Base-by-base conservation (phyloP, 495 filamentous ascomycete genomes). In the Sabuloglossum arenarium region DNA sequence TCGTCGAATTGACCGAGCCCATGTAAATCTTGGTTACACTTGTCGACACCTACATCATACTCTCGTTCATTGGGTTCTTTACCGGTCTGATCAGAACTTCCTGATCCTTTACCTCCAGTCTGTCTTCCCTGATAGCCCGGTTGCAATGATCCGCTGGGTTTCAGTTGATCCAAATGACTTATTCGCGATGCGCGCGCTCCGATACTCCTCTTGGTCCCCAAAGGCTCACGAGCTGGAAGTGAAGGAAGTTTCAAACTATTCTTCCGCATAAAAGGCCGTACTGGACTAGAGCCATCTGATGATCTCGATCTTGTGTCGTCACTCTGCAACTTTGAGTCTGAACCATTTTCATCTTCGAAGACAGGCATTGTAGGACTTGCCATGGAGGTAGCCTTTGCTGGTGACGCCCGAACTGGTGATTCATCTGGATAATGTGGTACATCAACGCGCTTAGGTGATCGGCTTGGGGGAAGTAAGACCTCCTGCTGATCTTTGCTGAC, bases 161-260 rank as follows among this genome's bases (percentile, higher is more conserved):
- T 83, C 16, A 71, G 68, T 57, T 80, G 75, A 34, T 94, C 88
- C 34, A 88, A 62, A 60, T 95, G 83, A 61, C 86, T 93, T 1
- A 80, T 86, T 59, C 86, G 73, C 34, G 88, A 89, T 24, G 77
- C 64, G 30, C 85, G 75, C 29, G 77, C 74, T 29, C 84, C 84
- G 31, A 89, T 80, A 67, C 87, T 90, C 67, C 86, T 85, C 57
- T 82, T 83, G 12, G 69, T 78, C 21, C 78, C 79, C 42, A 95
- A 71, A 28, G 89, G 91, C 64, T 96, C 90, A 39, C 91, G 80
- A 8, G 89, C 86, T 53, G 91, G 91, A 3, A 98, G 72, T 2
- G 91, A 85, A 12, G 93, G 84, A 68, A 98, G 96, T 53, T 80
- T 89, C 53, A 97, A 73, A 61, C 90, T 96, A 67, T 88, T 95